Conservation (phyloP, 768 basidiomycete genomes). For the Calvatia gigantea region DNA sequence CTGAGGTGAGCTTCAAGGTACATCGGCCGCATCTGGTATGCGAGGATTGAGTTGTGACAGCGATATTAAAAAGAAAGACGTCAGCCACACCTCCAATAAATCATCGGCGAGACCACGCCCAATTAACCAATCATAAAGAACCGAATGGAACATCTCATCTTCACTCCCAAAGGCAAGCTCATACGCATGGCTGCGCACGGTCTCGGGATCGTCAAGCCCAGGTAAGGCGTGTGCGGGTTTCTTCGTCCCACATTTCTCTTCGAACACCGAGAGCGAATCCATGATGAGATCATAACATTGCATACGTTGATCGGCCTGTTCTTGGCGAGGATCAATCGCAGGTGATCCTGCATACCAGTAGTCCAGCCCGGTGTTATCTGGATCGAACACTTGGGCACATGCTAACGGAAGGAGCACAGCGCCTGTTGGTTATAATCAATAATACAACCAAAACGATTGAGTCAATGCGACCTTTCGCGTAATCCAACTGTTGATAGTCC, state of each 20-base stretch:
- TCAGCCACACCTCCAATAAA: conserved; percentile 70
- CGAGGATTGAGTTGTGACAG: background rate
- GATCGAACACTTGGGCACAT: conserved; percentile 78
- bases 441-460: background rate
- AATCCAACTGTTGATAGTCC: conserved; percentile 86
- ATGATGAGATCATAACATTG: conserved; percentile 82
- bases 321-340: conserved; percentile 53
- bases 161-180: conserved; percentile 79
- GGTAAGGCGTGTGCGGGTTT: conserved; percentile 22
- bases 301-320: conserved; percentile 56
- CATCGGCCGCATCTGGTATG: conserved; percentile 69
- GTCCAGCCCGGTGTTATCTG: conserved; percentile 69
- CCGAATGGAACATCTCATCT: conserved; percentile 93
- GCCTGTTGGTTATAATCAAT: conserved; percentile 41
- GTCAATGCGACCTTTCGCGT: conserved; percentile 62
- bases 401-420: conserved; percentile 81
- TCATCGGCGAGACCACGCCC: conserved; percentile 77
- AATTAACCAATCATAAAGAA: conserved; percentile 93
- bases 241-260: conserved; percentile 49
- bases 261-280: conserved; percentile 78
- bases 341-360: conserved; percentile 68
- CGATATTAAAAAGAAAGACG: background rate
- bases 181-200: conserved; percentile 81
- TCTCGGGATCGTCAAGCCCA: conserved; percentile 54
- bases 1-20: conserved; percentile 88